Percentiles rank a stretch among this genome's conserved stretches.
Evolutionary conservation across 495 filamentous ascomycete species (phyloP).

Genomic region (Penicillium coffeae): DNA sequence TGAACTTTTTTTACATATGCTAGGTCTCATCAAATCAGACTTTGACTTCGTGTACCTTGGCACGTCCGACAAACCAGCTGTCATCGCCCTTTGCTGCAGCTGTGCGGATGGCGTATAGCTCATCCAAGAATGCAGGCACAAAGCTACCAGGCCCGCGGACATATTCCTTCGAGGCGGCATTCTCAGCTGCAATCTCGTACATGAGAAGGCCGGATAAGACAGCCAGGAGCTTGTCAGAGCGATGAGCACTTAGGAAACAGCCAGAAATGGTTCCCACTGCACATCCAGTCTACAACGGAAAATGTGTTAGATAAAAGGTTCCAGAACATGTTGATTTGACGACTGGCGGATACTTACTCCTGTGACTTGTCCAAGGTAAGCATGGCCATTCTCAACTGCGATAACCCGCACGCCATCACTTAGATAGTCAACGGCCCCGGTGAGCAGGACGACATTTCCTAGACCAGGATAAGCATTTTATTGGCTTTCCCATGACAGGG

Average conservation of each 20-base stretch:
- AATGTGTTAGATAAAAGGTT: conserved; percentile 6
- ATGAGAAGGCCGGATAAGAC: conserved; percentile 69
- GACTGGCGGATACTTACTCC: conserved; percentile 46
- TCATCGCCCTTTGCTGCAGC: conserved; percentile 44
- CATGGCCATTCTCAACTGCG: conserved; percentile 71
- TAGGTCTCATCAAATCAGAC: conserved; percentile 16
- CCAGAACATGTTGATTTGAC: not conserved
- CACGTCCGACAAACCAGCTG: conserved; percentile 51
- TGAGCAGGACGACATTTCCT: conserved; percentile 78
- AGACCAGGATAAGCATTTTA: not conserved
- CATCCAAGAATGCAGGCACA: conserved; percentile 80
- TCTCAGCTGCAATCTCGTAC: conserved; percentile 84
- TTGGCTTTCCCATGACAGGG: not conserved
- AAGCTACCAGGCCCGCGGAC: conserved; percentile 84
- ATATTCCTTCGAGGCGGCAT: conserved; percentile 55
- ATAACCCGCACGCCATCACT: conserved; percentile 68
- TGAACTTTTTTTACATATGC: not conserved
- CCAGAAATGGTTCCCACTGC: conserved; percentile 78
- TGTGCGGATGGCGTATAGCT: conserved; percentile 51
- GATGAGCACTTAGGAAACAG: conserved; percentile 60
- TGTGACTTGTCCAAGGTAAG: conserved; percentile 74
- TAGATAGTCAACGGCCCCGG: conserved; percentile 73
- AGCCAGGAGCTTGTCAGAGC: conserved; percentile 60
- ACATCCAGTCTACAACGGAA: conserved; percentile 61
- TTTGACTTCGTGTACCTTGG: conserved; percentile 48